Evolutionary conservation across 2,329 filamentous ascomycete genomes (phyloP), one percentile per base, ranked within the genome.

Genomic region (Fusarium gaditjirri): DNA sequence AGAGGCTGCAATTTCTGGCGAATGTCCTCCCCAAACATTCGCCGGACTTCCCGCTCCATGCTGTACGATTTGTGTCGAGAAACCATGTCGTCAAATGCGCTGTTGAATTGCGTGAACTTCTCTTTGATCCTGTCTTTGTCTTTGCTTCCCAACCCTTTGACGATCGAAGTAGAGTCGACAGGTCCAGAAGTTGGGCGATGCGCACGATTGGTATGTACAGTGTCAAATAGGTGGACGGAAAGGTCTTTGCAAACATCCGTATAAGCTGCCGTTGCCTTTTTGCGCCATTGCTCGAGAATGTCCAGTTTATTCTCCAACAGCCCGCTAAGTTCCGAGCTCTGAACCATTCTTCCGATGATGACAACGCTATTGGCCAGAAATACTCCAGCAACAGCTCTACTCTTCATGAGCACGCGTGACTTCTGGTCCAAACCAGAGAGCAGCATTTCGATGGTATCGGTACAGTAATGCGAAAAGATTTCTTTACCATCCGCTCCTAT

Each of bases 51-150:
- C 29, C 90, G 89, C 83, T 99, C 96, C 93, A 98, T 97, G 77
- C 87, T 91, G 77, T 94, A 93, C 33, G 87, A 86, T 83, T 94
- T 96, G 84, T 99, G 95, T 65, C 90, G 91, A 36, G 88, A 83
- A 11, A 98, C 91, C 81, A 98, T 88, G 35, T 97, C 95, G 72
- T 99, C 96, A 79, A 99, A 99, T 47, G 89, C 90, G 13, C 88
- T 85, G 80, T 99, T 99, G 86, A 99, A 99, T 44, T 90, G 90
- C 76, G 93, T 91, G 82, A 98, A 99, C 82, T 98, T 98, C 81
- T 94, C 91, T 83, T 99, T 99, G 83, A 98, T 97, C 64, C 91
- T 92, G 79, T 99, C 96, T 81, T 95, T 97, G 79, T 99, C 96
- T 81, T 97, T 98, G 77, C 92, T 94, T 49, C 89, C 91, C 6